Evolutionary conservation across 495 filamentous ascomycete species (phyloP).

Genomic region (Neurospora sp.): DNA sequence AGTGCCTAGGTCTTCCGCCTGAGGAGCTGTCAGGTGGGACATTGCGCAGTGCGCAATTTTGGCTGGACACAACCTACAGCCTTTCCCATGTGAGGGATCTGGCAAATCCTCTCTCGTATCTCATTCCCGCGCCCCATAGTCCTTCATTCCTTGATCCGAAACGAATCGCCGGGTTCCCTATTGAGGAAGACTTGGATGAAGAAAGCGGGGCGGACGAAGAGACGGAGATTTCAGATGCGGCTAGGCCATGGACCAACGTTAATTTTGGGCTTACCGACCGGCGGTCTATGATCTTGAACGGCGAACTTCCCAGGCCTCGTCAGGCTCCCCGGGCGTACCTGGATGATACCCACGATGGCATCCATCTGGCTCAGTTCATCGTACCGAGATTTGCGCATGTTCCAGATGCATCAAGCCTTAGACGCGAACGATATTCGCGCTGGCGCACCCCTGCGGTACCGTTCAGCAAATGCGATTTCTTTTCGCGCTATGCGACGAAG

Average conservation of each 20-base stretch:
- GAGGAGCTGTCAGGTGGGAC: constrained; percentile 7
- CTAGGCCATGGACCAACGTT: background rate
- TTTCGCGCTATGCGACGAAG: constrained; percentile 7
- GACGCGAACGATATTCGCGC: background rate
- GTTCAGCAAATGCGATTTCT: background rate
- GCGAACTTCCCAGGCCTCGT: background rate
- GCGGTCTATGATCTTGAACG: background rate
- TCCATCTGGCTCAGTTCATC: constrained; percentile 12
- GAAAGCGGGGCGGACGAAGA: constrained; percentile 10
- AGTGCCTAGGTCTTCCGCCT: constrained; percentile 23
- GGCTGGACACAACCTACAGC: constrained; percentile 18
- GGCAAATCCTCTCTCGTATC: constrained; percentile 1
- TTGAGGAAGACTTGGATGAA: background rate
- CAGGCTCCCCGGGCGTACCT: background rate
- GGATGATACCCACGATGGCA: constrained; percentile 6
- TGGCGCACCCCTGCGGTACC: background rate
- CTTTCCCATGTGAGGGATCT: constrained; percentile 17
- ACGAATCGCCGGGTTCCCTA: background rate
- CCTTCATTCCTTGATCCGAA: constrained; percentile 1
- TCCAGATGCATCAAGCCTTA: background rate
- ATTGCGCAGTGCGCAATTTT: background rate
- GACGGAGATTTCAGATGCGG: constrained; percentile 16
- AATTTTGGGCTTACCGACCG: background rate
- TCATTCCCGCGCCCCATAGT: background rate
- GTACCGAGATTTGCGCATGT: constrained; percentile 15